Percentiles rank a stretch among this genome's conserved stretches.
Evolutionary conservation across 805 yeast species (phyloP).

Genomic region (Scheffersomyces spartinae): DNA sequence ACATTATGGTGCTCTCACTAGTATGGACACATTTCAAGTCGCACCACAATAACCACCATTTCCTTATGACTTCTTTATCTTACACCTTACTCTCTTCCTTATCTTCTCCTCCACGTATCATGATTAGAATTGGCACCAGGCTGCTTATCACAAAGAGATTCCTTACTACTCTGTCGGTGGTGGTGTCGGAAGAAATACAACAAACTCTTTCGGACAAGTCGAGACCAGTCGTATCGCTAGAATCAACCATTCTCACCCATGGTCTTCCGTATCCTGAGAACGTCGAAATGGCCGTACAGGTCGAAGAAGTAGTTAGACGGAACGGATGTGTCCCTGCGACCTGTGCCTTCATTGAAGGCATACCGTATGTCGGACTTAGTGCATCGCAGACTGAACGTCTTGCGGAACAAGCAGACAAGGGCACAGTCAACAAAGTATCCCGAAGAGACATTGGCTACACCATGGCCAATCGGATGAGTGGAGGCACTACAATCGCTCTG

Average conservation of each 20-base stretch:
- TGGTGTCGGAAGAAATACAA: slow-evolving; percentile 38
- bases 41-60: too few relatives aligned
- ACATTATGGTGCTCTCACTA: neutral
- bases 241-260: slow-evolving; percentile 81
- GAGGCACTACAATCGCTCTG: slow-evolving; percentile 86
- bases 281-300: slow-evolving; percentile 56
- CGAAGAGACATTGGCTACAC: slow-evolving; percentile 70
- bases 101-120: too few relatives aligned
- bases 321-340: slow-evolving; percentile 78
- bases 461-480: slow-evolving; percentile 50
- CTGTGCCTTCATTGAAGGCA: slow-evolving; percentile 63
- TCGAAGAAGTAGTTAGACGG: slow-evolving; percentile 48
- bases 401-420: slow-evolving; percentile 22
- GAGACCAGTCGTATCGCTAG: slow-evolving; percentile 70
- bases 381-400: slow-evolving; percentile 36
- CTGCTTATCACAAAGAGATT: slow-evolving; percentile 1
- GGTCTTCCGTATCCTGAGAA: slow-evolving; percentile 80
- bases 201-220: slow-evolving; percentile 43
- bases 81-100: neutral
- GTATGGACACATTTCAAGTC: too few relatives aligned
- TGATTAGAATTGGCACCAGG: too few relatives aligned
- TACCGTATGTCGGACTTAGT: slow-evolving; percentile 57
- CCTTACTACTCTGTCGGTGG: slow-evolving; percentile 7
- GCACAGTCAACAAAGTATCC: slow-evolving; percentile 49
- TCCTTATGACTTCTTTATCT: neutral